A percentile compares a stretch with the other conserved stretches of the same genome.
phyloP scores from a whole-genome alignment of 2,329 filamentous ascomycete species.

The Penicillium hordei region DNA sequence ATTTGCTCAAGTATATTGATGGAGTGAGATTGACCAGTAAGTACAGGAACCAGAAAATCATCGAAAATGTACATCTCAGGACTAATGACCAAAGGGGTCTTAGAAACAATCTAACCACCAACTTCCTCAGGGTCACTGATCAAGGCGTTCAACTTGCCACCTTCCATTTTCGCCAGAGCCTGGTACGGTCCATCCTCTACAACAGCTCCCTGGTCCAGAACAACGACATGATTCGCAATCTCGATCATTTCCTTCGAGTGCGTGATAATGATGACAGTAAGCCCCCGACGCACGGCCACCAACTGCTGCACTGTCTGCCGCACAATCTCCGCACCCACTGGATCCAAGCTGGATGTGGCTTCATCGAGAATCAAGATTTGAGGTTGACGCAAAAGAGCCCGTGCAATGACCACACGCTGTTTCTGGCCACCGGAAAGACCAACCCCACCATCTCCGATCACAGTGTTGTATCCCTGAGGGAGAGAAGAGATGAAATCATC shows the following conservation, averaged over 20 bases:
- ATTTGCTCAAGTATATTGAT: background rate
- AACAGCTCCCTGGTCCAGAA: conserved; percentile 66
- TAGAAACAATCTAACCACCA: background rate
- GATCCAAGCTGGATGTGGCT: conserved; percentile 78
- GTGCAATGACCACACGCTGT: conserved; percentile 77
- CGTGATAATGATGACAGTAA: conserved; percentile 78
- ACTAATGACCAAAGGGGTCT: background rate
- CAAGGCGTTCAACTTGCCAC: conserved; percentile 49
- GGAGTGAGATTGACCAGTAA: background rate
- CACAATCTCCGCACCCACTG: conserved; percentile 64
- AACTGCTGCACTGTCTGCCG: conserved; percentile 61
- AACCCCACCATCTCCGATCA: conserved; percentile 74
- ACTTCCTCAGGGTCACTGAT: conserved; percentile 22
- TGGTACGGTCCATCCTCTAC: conserved; percentile 70
- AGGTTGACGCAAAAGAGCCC: conserved; percentile 71
- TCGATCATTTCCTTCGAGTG: conserved; percentile 85
- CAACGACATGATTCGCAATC: conserved; percentile 69
- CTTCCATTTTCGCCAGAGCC: conserved; percentile 52
- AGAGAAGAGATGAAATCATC: conserved; percentile 75
- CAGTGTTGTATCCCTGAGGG: conserved; percentile 68
- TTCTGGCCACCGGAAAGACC: conserved; percentile 77
- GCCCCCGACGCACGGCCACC: conserved; percentile 43
- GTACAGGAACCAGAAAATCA: background rate
- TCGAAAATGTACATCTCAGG: background rate
- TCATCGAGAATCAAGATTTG: conserved; percentile 79